Conservation (phyloP, 2,329 filamentous ascomycete species). For the Dactylellina haptotyla region DNA sequence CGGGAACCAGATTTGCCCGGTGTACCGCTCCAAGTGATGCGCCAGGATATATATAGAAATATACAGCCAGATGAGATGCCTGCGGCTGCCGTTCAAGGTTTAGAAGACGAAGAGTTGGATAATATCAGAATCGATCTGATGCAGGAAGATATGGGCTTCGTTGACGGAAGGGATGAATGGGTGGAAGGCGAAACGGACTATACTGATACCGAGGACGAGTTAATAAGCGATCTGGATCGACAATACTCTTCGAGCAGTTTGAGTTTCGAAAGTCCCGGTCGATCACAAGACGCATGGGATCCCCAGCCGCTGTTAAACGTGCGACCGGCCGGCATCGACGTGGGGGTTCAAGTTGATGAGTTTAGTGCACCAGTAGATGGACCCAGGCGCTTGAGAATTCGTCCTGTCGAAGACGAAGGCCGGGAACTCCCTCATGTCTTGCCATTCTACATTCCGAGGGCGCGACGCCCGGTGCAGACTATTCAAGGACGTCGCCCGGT, state of each 20-base stretch:
- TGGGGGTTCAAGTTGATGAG: neutral
- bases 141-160: no score
- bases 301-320: neutral
- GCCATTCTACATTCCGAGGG: constrained; percentile 11
- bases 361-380: neutral
- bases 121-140: no score
- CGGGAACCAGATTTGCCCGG: neutral
- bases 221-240: no score
- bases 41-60: no score
- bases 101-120: no score
- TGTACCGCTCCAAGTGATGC: no score
- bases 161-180: neutral
- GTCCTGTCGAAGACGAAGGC: neutral
- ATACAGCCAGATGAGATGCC: no score
- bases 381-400: neutral
- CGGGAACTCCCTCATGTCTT: constrained; percentile 1
- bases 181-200: no score
- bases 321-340: neutral
- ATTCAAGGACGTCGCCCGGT: constrained; percentile 3
- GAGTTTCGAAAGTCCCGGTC: neutral
- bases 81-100: no score
- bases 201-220: no score
- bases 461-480: neutral
- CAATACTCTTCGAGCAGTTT: neutral
- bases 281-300: neutral